Conservation (phyloP, 1,284 basidiomycete genomes). For the Pseudozyma sp. region DNA sequence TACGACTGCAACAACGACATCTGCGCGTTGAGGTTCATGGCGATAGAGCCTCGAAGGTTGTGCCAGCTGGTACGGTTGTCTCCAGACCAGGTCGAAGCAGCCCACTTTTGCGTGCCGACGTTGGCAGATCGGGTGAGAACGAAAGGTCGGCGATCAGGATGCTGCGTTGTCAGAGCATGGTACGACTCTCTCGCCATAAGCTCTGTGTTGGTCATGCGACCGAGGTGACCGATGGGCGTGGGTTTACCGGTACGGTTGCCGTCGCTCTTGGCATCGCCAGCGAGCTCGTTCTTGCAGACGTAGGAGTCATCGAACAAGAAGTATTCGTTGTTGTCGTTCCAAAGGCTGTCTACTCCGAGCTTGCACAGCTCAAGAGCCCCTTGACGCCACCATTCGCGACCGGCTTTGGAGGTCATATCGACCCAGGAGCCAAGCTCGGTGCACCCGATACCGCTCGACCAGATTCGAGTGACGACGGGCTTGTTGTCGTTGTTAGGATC, state of each 20-base stretch:
- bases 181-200: conserved; percentile 69
- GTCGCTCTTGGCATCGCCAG: conserved; percentile 30
- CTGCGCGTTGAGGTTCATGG: conserved; percentile 67
- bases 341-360: conserved; percentile 70
- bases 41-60: conserved; percentile 69
- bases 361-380: conserved; percentile 69
- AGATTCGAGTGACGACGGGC: conserved; percentile 69
- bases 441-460: conserved; percentile 69
- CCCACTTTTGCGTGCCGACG: conserved; percentile 70
- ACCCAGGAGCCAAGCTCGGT: conserved; percentile 70
- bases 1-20: conserved; percentile 66
- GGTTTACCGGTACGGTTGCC: conserved; percentile 38
- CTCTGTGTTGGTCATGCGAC: conserved; percentile 70
- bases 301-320: conserved; percentile 70
- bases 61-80: conserved; percentile 70
- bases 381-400: conserved; percentile 70
- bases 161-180: conserved; percentile 62
- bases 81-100: conserved; percentile 70
- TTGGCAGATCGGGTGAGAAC: conserved; percentile 71
- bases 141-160: conserved; percentile 68
- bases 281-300: conserved; percentile 56
- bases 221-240: conserved; percentile 66
- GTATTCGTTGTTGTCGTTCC: conserved; percentile 72
- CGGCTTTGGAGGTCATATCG: conserved; percentile 69
- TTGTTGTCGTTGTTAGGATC: conserved; percentile 61